Conservation (phyloP, 768 basidiomycete genomes). For the Calocybe cyanea region DNA sequence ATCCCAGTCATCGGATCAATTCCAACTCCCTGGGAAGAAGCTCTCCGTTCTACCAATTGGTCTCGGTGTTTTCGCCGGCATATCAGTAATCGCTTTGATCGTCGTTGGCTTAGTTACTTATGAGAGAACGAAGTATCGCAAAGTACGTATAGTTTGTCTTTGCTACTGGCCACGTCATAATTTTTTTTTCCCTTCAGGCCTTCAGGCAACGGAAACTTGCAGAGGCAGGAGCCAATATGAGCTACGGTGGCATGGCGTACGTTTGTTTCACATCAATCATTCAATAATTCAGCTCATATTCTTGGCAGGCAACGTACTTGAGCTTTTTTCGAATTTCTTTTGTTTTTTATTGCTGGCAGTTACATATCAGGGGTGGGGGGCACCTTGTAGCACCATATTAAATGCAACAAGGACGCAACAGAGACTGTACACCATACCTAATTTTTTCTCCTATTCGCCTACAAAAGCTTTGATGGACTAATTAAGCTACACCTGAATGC, state of each 20-base stretch:
- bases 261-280: slow-evolving; percentile 10
- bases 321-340: slow-evolving; percentile 10
- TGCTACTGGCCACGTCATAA: neutral
- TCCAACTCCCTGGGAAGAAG: slow-evolving; percentile 68
- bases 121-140: slow-evolving; percentile 84
- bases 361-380: slow-evolving; percentile 5
- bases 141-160: slow-evolving; percentile 40
- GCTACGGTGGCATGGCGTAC: slow-evolving; percentile 56
- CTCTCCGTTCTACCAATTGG: slow-evolving; percentile 79
- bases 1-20: slow-evolving; percentile 37
- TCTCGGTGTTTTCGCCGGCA: slow-evolving; percentile 79
- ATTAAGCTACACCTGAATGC: too few relatives aligned
- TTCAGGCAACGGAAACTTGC: slow-evolving; percentile 75
- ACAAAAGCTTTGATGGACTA: too few relatives aligned
- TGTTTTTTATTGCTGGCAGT: slow-evolving; percentile 10
- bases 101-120: slow-evolving; percentile 83
- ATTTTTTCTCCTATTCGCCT: too few relatives aligned
- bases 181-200: slow-evolving; percentile 37
- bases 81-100: slow-evolving; percentile 78
- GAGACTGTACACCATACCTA: too few relatives aligned
- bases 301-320: slow-evolving; percentile 15
- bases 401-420: too few relatives aligned
- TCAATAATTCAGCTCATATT: neutral
- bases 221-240: slow-evolving; percentile 54
- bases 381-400: neutral